These are phyloP conservation scores for Hypoxylon intermedium DNA, from an alignment of 495 filamentous ascomycete genomes.

Conservation along the genomic window DNA sequence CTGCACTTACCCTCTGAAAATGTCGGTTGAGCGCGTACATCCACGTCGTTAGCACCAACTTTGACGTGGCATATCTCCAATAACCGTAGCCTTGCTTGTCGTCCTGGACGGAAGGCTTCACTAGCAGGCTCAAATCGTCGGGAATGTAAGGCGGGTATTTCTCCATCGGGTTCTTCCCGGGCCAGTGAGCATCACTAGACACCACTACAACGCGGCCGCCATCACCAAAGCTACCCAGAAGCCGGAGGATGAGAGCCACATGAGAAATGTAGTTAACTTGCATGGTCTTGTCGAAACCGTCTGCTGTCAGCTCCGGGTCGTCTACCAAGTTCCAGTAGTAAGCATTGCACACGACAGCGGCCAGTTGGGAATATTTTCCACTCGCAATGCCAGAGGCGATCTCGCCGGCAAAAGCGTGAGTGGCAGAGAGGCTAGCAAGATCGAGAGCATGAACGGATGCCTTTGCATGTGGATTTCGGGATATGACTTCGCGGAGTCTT, in stretches of 20 bases:
- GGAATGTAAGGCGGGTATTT: constrained; percentile 39
- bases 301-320: constrained; percentile 46
- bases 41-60: constrained; percentile 51
- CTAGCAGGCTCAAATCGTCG: constrained; percentile 30
- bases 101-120: constrained; percentile 8
- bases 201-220: constrained; percentile 50
- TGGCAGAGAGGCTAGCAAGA: constrained; percentile 44
- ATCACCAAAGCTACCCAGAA: constrained; percentile 49
- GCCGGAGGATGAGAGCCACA: constrained; percentile 48
- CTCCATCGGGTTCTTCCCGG: constrained; percentile 49
- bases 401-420: constrained; percentile 43
- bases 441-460: constrained; percentile 47
- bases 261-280: constrained; percentile 55
- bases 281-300: constrained; percentile 53
- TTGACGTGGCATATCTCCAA: constrained; percentile 52
- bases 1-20: constrained; percentile 44
- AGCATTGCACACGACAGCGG: constrained; percentile 52
- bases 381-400: constrained; percentile 33
- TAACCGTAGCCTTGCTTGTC: constrained; percentile 50
- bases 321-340: constrained; percentile 49
- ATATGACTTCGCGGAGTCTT: constrained; percentile 44
- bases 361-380: constrained; percentile 45
- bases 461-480: constrained; percentile 38
- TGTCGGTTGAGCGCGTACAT: constrained; percentile 51
- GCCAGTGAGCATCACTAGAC: constrained; percentile 47